phyloP scores from a whole-genome alignment of 306 rosid genomes.

The Dicorynia guianensis region DNA sequence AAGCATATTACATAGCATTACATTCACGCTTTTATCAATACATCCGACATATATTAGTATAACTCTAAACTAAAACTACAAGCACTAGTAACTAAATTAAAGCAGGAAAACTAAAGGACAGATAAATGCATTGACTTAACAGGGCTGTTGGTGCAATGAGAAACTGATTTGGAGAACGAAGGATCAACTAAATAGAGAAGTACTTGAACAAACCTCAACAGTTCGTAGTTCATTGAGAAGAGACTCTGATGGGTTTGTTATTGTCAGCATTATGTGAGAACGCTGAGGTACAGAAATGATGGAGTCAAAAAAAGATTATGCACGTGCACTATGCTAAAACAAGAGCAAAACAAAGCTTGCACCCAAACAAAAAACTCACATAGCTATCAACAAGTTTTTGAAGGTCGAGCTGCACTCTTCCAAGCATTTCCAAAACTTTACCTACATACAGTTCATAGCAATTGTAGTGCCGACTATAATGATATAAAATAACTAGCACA shows the following conservation, averaged over 20 bases:
- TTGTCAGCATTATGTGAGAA: conserved; percentile 68
- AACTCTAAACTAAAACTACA: too few species aligned
- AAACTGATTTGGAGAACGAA: background rate
- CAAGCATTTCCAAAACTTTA: conserved; percentile 73
- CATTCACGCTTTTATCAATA: too few species aligned
- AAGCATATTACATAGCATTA: too few species aligned
- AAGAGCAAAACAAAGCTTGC: conserved; percentile 24
- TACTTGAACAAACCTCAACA: conserved; percentile 74
- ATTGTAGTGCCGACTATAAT: conserved; percentile 42
- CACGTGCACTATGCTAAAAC: conserved; percentile 19
- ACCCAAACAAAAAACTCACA: conserved; percentile 62
- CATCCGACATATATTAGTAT: too few species aligned
- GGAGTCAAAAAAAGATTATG: conserved; percentile 38
- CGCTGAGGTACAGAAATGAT: conserved; percentile 69
- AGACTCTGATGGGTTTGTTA: conserved; percentile 89
- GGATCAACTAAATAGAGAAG: conserved; percentile 18
- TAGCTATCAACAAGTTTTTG: conserved; percentile 83
- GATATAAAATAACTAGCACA: conserved; percentile 43
- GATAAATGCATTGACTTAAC: conserved; percentile 11
- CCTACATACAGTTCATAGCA: conserved; percentile 58
- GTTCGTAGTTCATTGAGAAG: conserved; percentile 90
- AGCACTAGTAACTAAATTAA: conserved; percentile 12
- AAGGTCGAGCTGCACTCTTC: conserved; percentile 77
- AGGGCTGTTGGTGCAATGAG: conserved; percentile 20
- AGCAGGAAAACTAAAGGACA: background rate